A percentile compares a stretch with the other conserved stretches of the same genome.
Conservation (phyloP, 1,139 yeast genomes). For the Candida anutae region DNA sequence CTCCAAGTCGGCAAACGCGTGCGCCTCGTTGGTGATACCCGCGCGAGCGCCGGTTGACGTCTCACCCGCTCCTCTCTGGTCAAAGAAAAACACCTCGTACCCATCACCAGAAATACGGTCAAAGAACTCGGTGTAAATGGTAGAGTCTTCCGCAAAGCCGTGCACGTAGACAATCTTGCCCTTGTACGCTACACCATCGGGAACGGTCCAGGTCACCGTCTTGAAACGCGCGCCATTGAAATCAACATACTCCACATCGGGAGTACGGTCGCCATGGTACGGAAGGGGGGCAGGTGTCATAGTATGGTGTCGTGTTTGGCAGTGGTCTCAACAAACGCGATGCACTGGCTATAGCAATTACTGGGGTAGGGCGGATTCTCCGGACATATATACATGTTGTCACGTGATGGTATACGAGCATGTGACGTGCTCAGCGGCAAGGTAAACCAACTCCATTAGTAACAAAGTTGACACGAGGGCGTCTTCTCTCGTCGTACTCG, state of each 20-base stretch:
- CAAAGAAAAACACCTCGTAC: constrained; percentile 69
- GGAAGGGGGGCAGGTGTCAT: no score
- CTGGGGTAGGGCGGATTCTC: no score
- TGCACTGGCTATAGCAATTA: no score
- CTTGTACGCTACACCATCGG: constrained; percentile 26
- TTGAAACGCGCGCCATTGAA: constrained; percentile 32
- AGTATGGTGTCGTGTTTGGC: no score
- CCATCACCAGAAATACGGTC: constrained; percentile 55
- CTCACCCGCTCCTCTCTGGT: constrained; percentile 84
- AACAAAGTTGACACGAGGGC: neutral
- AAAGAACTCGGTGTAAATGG: constrained; percentile 48
- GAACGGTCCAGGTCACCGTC: constrained; percentile 34
- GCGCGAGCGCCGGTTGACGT: constrained; percentile 53
- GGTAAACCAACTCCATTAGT: no score
- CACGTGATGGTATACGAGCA: no score
- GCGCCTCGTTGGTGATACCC: constrained; percentile 62
- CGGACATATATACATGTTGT: no score
- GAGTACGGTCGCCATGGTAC: constrained; percentile 26
- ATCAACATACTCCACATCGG: constrained; percentile 20
- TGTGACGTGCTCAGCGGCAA: no score
- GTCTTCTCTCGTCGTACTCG: neutral
- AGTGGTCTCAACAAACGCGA: no score
- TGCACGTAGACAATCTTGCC: constrained; percentile 64
- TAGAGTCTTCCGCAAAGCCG: constrained; percentile 70
- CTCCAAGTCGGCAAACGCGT: constrained; percentile 64